Conservation (phyloP, 305 asterid genomes). For the Rubia occidens region DNA sequence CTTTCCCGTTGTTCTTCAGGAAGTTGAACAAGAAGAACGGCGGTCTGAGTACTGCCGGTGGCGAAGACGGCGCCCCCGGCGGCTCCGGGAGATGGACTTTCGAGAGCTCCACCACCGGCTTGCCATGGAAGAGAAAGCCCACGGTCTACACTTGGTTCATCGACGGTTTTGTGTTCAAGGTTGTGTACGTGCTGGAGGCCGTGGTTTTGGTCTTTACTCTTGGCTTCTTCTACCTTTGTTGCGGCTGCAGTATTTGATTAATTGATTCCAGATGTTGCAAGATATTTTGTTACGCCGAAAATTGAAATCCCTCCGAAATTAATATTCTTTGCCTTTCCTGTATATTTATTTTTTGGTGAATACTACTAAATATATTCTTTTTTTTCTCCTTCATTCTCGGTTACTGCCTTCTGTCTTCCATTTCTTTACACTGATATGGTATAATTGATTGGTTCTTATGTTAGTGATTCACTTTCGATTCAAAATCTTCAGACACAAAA, state of each 20-base stretch:
- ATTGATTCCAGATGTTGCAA: neutral
- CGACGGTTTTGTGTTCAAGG: conserved; percentile 56
- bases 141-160: conserved; percentile 59
- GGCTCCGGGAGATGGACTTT: conserved; percentile 6
- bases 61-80: neutral
- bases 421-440: no score
- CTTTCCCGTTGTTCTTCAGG: conserved; percentile 13
- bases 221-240: conserved; percentile 63
- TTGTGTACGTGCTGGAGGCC: conserved; percentile 57
- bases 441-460: no score
- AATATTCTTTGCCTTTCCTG: neutral
- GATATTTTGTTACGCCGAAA: no score
- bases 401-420: no score
- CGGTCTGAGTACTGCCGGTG: neutral
- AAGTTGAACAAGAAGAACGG: conserved; percentile 13
- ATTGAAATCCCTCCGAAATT: neutral
- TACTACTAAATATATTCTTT: no score
- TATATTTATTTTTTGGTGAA: neutral
- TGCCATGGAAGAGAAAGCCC: conserved; percentile 57
- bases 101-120: conserved; percentile 30
- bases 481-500: no score
- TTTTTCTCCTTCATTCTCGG: no score
- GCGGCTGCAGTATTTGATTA: conserved; percentile 64
- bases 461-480: no score
- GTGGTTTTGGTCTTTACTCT: conserved; percentile 46